Evolutionary conservation across 768 basidiomycete species (phyloP), one percentile per base, ranked within the genome.

Genomic region (Suillus variegatus): DNA sequence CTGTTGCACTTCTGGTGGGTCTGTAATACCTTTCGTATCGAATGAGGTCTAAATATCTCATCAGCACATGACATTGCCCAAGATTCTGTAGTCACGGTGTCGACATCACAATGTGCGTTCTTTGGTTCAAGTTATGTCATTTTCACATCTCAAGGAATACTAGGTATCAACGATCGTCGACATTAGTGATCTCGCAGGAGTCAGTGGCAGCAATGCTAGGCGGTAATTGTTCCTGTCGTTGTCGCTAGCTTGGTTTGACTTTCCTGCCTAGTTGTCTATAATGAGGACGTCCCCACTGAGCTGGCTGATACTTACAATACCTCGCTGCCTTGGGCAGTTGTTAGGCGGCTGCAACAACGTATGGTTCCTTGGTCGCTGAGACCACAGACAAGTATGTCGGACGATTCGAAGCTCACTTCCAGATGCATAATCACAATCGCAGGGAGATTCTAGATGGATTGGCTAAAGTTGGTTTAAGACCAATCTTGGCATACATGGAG

Each of bases 1-100:
- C 14, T 84, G 89, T n/a, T 86, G 86, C 52, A 88, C 84, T 60
- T 88, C 88, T 22, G 83, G 84, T 84, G 68, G 20, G 74, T 51
- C 16, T 5, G 16, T 22, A 22, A 25, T 16, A 25, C 16, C 16
- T 38, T 22, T 6, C 28, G 3, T 32, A 35, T 56, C 47, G 6
- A n/a, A 49, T 22, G 25, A 25, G 63, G 25, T 65, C 66, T 65
- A 41, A 16, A 6, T 35, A 18, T 56, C 7, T 10, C n/a, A 36
- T 9, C 67, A 76, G 77, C 64, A 6, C 79, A 79, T 61, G 81
- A 82, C 35, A 74, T 82, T 20, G 75, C 79, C 1, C 77, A 76
- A 60, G 80, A 81, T 60, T 74, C 36, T 69, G 69, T 51, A 68
- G 74, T 35, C 64, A 76, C 22, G 72, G 75, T 3, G 69, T 77